Evolutionary conservation across 768 basidiomycete genomes (phyloP).

Genomic region (Zangia roseola): DNA sequence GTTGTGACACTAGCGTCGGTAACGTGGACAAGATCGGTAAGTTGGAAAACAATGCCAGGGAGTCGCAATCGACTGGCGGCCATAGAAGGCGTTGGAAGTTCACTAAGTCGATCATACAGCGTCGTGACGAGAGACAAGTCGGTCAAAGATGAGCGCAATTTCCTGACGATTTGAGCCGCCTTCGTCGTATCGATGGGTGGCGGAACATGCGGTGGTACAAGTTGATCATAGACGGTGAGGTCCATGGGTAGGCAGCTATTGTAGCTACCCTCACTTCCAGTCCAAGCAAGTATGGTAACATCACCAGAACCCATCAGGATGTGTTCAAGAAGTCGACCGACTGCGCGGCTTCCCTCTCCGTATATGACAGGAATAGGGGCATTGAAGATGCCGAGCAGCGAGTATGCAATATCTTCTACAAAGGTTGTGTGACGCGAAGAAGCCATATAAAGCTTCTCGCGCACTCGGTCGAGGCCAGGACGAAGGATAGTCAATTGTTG

Average conservation of each 20-base stretch:
- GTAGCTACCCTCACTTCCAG: background rate
- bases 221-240: conserved; percentile 2
- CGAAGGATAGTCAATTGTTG: background rate
- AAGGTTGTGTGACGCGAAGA: conserved; percentile 6
- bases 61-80: conserved; percentile 3
- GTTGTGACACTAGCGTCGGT: background rate
- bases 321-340: conserved; percentile 16
- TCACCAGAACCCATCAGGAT: conserved; percentile 10
- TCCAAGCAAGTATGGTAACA: conserved; percentile 16
- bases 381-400: conserved; percentile 14
- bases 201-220: conserved; percentile 2
- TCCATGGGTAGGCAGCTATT: conserved; percentile 2
- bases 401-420: conserved; percentile 13
- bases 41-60: background rate
- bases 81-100: background rate
- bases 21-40: background rate
- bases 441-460: conserved; percentile 19
- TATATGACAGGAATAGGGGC: conserved; percentile 8
- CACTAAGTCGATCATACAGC: background rate
- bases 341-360: conserved; percentile 10
- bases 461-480: conserved; percentile 11
- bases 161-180: background rate
- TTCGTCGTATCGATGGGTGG: background rate
- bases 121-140: background rate
- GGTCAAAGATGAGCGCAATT: background rate